Evolutionary conservation across 352 stramenopile species (phyloP).

Genomic region (Pythium grandisporangium): DNA sequence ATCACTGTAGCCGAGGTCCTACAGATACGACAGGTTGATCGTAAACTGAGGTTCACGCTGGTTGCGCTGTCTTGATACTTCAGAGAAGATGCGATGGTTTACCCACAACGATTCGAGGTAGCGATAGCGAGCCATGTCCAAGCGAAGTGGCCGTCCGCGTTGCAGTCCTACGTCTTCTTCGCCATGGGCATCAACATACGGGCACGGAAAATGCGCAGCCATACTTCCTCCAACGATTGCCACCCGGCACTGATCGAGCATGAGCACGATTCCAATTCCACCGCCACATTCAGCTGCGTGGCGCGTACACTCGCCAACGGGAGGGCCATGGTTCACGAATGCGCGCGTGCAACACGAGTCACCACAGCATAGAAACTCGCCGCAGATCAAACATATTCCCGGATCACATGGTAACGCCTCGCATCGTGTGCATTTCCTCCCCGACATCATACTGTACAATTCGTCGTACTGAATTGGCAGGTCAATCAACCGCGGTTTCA

Average conservation of each 20-base stretch:
- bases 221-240: slow-evolving; percentile 78
- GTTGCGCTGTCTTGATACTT: slow-evolving; percentile 82
- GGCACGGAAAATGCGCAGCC: slow-evolving; percentile 77
- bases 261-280: slow-evolving; percentile 73
- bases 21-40: slow-evolving; percentile 82
- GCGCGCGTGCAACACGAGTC: slow-evolving; percentile 77
- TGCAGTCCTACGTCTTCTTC: slow-evolving; percentile 82
- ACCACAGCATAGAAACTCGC: slow-evolving; percentile 75
- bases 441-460: slow-evolving; percentile 69
- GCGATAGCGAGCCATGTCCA: slow-evolving; percentile 62
- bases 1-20: too few relatives aligned
- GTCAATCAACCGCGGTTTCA: slow-evolving; percentile 56
- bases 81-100: slow-evolving; percentile 74
- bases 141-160: slow-evolving; percentile 62
- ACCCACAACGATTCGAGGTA: slow-evolving; percentile 80
- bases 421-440: slow-evolving; percentile 60
- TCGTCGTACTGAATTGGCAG: slow-evolving; percentile 81
- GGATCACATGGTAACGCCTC: slow-evolving; percentile 58
- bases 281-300: slow-evolving; percentile 79
- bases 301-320: slow-evolving; percentile 78
- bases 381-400: slow-evolving; percentile 77
- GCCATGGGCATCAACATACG: slow-evolving; percentile 79
- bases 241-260: slow-evolving; percentile 81
- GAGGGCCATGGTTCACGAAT: slow-evolving; percentile 62
- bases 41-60: slow-evolving; percentile 82